Base-by-base conservation (phyloP, 2,329 filamentous ascomycete genomes). In the Pseudogymnoascus pannorum region DNA sequence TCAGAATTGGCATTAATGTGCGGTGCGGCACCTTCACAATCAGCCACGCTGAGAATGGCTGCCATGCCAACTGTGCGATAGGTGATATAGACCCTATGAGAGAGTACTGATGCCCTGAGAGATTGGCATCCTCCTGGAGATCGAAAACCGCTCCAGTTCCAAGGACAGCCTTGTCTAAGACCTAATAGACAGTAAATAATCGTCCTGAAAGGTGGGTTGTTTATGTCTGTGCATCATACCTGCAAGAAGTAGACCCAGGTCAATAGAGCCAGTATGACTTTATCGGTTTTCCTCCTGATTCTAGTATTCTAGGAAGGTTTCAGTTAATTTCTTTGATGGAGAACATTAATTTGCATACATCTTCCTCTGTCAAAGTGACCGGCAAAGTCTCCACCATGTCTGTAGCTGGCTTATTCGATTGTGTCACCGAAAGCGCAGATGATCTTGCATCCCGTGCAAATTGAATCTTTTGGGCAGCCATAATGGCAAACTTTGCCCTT, bases 251-350 rank as follows among this genome's bases (percentile, higher is more conserved):
- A 83, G n/a, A 83, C 79, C 81, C 81, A 83, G 57, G 81, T 69
- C 1, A 84, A 75, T 57, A 84, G 77, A 3, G 69, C 67, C 1
- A 88, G 75, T 60, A 88, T 84, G 26, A 77, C 76, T 57, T 76
- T 77, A 68, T 88, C 86, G 1, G 84, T 87, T 71, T 87, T 86
- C 42, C 77, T 78, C 24, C 80, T 77, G 64, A 87, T 86, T 8
- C 79, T 78, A 65, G 76, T 79, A 71, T 79, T 81, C 77, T 79
- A 38, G 2, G 29, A 33, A 20, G 11, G 7, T 29, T 35, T 58
- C 38, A 60, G 40, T 20, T 9, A 31, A 22, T 26, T n/a, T 24
- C n/a, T 58, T 54, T 38, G 8, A 61, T 18, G 12, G 8, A 12
- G 18, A 7, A 6, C 18, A 7, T 58, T 14, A 38, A 18, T 14